phyloP scores from a whole-genome alignment of 345 rosid species.

The Pistacia atlantica region DNA sequence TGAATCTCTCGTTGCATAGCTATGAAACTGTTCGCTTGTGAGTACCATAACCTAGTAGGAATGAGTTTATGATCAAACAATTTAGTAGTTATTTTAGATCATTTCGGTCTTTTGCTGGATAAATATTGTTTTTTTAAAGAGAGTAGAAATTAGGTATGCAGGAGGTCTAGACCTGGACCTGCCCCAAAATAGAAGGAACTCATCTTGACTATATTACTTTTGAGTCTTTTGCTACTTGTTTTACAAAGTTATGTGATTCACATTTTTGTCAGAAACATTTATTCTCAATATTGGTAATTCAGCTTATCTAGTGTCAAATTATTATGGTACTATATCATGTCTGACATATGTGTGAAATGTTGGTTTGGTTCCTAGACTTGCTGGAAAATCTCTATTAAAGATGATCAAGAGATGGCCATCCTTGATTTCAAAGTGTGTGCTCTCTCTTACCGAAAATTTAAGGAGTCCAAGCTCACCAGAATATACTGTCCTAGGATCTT shows the following conservation, averaged over 20 bases:
- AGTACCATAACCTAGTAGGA: slow-evolving; percentile 40
- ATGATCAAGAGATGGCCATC: slow-evolving; percentile 95
- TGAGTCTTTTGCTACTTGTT: not conserved
- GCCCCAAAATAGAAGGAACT: not conserved
- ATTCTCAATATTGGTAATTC: not conserved
- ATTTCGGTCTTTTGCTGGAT: not conserved
- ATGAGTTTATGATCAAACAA: slow-evolving; percentile 10
- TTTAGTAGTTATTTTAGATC: not conserved
- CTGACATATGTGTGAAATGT: slow-evolving; percentile 17
- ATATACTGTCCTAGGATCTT: slow-evolving; percentile 85
- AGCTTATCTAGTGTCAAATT: not conserved
- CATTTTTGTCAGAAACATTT: not conserved
- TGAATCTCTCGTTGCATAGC: slow-evolving; percentile 81
- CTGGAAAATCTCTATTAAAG: slow-evolving; percentile 90
- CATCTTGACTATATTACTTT: slow-evolving; percentile 1
- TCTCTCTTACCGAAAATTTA: slow-evolving; percentile 68
- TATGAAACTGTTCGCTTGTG: slow-evolving; percentile 95
- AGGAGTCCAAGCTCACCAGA: slow-evolving; percentile 66
- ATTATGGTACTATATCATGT: not conserved
- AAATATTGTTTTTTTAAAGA: not conserved
- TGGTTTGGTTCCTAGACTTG: slow-evolving; percentile 67
- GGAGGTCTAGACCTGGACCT: slow-evolving; percentile 5
- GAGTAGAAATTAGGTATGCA: not conserved
- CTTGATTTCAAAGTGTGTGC: slow-evolving; percentile 83
- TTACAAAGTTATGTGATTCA: not conserved